phyloP scores from a whole-genome alignment of 2,329 filamentous ascomycete genomes.

The Mycosphaerella sp. region DNA sequence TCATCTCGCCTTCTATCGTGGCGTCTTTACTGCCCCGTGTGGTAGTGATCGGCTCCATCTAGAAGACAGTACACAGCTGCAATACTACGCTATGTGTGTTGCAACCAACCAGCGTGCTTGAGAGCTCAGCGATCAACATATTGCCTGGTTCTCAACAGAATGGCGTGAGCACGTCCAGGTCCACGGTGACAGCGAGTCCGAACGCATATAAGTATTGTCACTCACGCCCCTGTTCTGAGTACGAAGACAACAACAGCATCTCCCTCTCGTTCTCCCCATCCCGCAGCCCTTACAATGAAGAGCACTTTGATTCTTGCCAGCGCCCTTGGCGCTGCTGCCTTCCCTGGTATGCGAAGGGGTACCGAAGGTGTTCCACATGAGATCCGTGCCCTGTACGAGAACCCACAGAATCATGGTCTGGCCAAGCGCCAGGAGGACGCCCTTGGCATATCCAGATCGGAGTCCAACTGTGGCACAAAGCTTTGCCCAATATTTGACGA shows the following conservation, averaged over 20 bases:
- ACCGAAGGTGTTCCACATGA: constrained; percentile 3
- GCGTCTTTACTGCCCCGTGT: not conserved
- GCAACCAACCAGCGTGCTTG: not conserved
- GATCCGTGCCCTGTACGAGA: constrained; percentile 11
- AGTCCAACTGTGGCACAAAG: constrained; percentile 19
- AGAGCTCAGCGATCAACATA: not conserved
- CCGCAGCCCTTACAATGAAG: constrained; percentile 14
- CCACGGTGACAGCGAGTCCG: too few species aligned
- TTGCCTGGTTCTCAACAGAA: not conserved
- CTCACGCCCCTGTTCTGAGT: not conserved
- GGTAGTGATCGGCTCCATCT: not conserved
- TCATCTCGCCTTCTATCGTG: not conserved
- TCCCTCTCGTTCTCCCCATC: not conserved
- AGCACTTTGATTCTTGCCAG: constrained; percentile 16
- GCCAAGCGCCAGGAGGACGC: constrained; percentile 16
- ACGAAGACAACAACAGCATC: not conserved
- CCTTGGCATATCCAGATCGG: constrained; percentile 17
- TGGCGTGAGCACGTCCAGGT: not conserved
- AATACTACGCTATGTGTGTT: not conserved
- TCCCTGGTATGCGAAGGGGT: constrained; percentile 13
- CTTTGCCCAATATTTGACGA: constrained; percentile 18
- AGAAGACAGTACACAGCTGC: not conserved
- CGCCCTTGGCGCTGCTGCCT: constrained; percentile 20
- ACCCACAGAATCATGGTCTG: constrained; percentile 6
- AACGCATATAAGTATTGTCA: not conserved